phyloP scores from a whole-genome alignment of 2,329 filamentous ascomycete genomes.

The Botrytis paeoniae region DNA sequence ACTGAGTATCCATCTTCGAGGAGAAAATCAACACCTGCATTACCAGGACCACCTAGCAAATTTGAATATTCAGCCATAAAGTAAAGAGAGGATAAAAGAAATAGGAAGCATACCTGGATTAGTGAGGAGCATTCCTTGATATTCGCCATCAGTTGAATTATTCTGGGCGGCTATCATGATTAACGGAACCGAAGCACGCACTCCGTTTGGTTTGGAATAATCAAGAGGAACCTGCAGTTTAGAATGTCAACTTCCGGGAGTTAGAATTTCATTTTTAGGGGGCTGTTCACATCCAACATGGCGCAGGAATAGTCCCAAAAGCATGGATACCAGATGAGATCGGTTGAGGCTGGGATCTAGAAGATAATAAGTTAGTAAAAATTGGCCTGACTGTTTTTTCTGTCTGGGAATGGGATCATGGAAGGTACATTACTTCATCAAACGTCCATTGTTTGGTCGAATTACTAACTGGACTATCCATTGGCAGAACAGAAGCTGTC shows the following conservation, averaged over 20 bases:
- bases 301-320: conserved; percentile 18
- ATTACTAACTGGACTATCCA: neutral
- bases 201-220: conserved; percentile 18
- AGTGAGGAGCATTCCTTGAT: conserved; percentile 24
- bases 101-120: conserved; percentile 18
- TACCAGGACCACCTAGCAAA: conserved; percentile 3
- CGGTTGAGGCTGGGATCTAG: conserved; percentile 19
- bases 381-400: neutral
- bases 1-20: conserved; percentile 30
- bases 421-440: neutral
- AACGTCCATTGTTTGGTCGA: conserved; percentile 15
- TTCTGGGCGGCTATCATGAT: conserved; percentile 22
- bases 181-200: conserved; percentile 22
- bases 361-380: conserved; percentile 9
- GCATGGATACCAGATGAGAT: conserved; percentile 23
- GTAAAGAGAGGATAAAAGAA: neutral
- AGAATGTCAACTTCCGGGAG: neutral
- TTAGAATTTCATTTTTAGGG: neutral
- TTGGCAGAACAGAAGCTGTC: neutral
- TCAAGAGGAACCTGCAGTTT: conserved; percentile 25
- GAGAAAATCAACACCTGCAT: conserved; percentile 22
- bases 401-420: neutral
- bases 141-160: conserved; percentile 14
- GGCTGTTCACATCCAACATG: conserved; percentile 18
- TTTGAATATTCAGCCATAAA: neutral